phyloP scores from a whole-genome alignment of 1,284 basidiomycete species.

The Exobasidium rhododendri region DNA sequence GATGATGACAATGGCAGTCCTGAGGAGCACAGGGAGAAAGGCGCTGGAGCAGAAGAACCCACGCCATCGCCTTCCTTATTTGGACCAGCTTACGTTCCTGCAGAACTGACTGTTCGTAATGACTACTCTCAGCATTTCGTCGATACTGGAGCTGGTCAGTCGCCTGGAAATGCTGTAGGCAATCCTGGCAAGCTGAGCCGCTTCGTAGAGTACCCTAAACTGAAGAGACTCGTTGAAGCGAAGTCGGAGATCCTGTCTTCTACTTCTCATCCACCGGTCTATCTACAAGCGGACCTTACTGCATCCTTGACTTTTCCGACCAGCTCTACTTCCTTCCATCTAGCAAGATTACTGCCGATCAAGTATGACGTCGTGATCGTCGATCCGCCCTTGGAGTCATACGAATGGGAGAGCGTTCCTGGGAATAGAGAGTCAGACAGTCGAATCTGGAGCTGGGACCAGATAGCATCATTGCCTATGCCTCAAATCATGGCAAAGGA shows the following conservation, averaged over 20 bases:
- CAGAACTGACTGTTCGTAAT: conserved; percentile 90
- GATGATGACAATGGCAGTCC: neutral
- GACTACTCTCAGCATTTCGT: conserved; percentile 90
- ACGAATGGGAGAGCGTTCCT: conserved; percentile 38
- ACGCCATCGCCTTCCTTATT: too few species aligned
- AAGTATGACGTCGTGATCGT: conserved; percentile 93
- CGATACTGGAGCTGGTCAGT: conserved; percentile 56
- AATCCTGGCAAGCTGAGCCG: conserved; percentile 62
- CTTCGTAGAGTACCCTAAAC: conserved; percentile 69
- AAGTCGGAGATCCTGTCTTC: conserved; percentile 38
- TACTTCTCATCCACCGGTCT: conserved; percentile 39
- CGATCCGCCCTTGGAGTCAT: conserved; percentile 70
- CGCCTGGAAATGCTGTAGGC: conserved; percentile 46
- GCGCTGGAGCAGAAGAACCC: too few species aligned
- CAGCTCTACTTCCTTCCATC: conserved; percentile 20
- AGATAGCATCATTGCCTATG: conserved; percentile 76
- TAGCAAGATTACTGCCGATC: conserved; percentile 56
- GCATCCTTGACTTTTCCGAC: conserved; percentile 13
- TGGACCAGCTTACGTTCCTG: conserved; percentile 57
- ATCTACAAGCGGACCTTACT: conserved; percentile 33
- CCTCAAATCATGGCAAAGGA: conserved; percentile 76
- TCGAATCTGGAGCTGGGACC: conserved; percentile 70
- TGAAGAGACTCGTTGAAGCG: conserved; percentile 38
- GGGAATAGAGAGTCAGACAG: conserved; percentile 8
- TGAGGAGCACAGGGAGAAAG: too few species aligned